Base-by-base conservation (phyloP, 2,329 filamentous ascomycete species). In the Phialemoniopsis sp. region DNA sequence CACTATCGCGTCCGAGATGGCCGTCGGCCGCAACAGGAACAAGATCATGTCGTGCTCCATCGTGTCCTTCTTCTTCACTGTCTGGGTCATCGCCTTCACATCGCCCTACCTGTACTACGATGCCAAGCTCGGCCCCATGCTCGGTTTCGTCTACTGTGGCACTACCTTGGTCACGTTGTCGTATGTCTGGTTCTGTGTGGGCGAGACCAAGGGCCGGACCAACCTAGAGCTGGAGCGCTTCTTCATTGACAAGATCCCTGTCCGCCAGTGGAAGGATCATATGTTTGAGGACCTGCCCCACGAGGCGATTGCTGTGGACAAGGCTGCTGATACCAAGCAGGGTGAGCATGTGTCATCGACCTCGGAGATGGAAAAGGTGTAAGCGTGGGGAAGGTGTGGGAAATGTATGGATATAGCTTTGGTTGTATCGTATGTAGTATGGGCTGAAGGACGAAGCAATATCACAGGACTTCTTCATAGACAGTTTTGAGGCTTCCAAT, bases 11-110 rank as follows among this genome's bases (percentile, higher is more conserved):
- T 58, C 56, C 13, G 67, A 70, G 46, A 63, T 65, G 58, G 59
- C 66, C 3, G 61, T 67, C 16, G 67, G 67, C 12, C 57, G 55
- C 9, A 70, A 70, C 48, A 52, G 62, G 38, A 68, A 67, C 52
- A 70, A 70, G 49, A 70, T 70, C 49, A 65, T 60, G 30, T 58
- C 64, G 10, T 51, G 55, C 21, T 55, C 63, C 3, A 62, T 70
- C 8, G 62, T 55, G 4, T 57, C 55, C n/a, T 68, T 68, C 54
- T 69, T 49, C 39, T 47, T 54, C 17, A 43, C 41, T 0, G 57
- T 64, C 35, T 67, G 63, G 64, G 48, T 53, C 14, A 60, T 56
- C 7, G 59, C 61, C 28, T 67, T 67, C 39, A 64, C 58, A 2
- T 47, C 55, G 3, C 63, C 64, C 1, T 68, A 68, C 34, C 47